Conservation (phyloP, 345 rosid genomes). For the Gossypium raimondii region DNA sequence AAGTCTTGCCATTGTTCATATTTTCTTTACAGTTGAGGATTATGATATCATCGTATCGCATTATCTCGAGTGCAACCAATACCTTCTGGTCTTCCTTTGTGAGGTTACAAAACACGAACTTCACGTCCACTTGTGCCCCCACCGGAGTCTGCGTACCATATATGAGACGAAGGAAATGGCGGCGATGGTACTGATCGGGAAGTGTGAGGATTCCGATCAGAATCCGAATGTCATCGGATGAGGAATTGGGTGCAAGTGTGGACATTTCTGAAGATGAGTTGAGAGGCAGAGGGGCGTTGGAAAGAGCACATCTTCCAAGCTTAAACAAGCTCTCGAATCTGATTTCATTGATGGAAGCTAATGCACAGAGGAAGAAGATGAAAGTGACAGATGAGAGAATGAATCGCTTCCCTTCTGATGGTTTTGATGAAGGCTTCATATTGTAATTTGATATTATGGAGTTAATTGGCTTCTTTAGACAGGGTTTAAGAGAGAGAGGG, state of each 20-base stretch:
- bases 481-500: not conserved
- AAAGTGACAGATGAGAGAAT: conserved; percentile 7
- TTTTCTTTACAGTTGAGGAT: conserved; percentile 76
- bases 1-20: conserved; percentile 88
- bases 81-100: conserved; percentile 83
- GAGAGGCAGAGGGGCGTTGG: conserved; percentile 12
- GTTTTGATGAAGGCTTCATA: conserved; percentile 13
- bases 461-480: not conserved
- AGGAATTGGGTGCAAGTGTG: conserved; percentile 13
- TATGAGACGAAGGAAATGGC: conserved; percentile 64
- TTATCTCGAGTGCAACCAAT: conserved; percentile 81
- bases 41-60: conserved; percentile 76
- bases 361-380: conserved; percentile 13
- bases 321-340: conserved; percentile 26
- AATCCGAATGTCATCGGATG: conserved; percentile 51
- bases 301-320: conserved; percentile 47
- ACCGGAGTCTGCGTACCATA: conserved; percentile 51
- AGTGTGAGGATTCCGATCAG: conserved; percentile 72
- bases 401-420: conserved; percentile 1
- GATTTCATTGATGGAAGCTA: conserved; percentile 22
- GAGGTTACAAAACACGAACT: conserved; percentile 84
- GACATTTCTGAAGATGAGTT: conserved; percentile 17
- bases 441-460: not conserved
- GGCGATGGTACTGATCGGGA: conserved; percentile 73
- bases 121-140: conserved; percentile 61